Evolutionary conservation across 2,329 filamentous ascomycete genomes (phyloP).

Genomic region (Aspergillus neotritici): DNA sequence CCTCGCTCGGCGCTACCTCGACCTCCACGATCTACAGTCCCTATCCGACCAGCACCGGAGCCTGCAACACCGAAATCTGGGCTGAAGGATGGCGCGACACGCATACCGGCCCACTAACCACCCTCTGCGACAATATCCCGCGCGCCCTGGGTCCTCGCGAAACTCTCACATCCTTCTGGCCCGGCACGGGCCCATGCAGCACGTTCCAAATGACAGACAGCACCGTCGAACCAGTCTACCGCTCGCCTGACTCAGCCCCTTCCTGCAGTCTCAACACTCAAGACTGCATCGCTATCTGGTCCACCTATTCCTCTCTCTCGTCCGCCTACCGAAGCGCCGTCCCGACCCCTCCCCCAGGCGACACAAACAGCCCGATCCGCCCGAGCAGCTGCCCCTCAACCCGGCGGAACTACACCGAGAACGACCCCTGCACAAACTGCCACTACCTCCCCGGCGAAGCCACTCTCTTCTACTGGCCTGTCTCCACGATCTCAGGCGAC

Average conservation of each 20-base stretch:
- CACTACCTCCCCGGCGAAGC: slow-evolving; percentile 18
- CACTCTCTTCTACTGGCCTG: slow-evolving; percentile 23
- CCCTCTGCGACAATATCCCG: slow-evolving; percentile 17
- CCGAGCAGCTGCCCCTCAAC: slow-evolving; percentile 12
- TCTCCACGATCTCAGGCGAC: slow-evolving; percentile 14
- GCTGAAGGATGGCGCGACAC: slow-evolving; percentile 12
- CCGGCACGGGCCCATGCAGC: slow-evolving; percentile 16
- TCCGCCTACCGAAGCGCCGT: slow-evolving; percentile 6
- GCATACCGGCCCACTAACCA: slow-evolving; percentile 17
- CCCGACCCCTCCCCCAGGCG: slow-evolving; percentile 8
- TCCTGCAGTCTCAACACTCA: slow-evolving; percentile 11
- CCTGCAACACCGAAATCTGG: slow-evolving; percentile 12
- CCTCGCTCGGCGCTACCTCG: slow-evolving; percentile 14
- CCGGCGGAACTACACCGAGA: slow-evolving; percentile 11
- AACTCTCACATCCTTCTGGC: slow-evolving; percentile 13
- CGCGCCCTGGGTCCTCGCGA: slow-evolving; percentile 17
- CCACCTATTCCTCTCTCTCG: slow-evolving; percentile 12
- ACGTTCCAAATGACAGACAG: slow-evolving; percentile 3
- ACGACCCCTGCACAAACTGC: slow-evolving; percentile 15
- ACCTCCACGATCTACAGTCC: slow-evolving; percentile 9
- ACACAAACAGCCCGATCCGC: slow-evolving; percentile 17
- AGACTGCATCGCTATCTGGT: slow-evolving; percentile 20
- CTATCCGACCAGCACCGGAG: slow-evolving; percentile 15
- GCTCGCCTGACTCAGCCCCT: slow-evolving; percentile 5
- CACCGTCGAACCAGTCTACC: slow-evolving; percentile 5